Evolutionary conservation across 768 basidiomycete species (phyloP).

Genomic region (Tulasnella sp.): DNA sequence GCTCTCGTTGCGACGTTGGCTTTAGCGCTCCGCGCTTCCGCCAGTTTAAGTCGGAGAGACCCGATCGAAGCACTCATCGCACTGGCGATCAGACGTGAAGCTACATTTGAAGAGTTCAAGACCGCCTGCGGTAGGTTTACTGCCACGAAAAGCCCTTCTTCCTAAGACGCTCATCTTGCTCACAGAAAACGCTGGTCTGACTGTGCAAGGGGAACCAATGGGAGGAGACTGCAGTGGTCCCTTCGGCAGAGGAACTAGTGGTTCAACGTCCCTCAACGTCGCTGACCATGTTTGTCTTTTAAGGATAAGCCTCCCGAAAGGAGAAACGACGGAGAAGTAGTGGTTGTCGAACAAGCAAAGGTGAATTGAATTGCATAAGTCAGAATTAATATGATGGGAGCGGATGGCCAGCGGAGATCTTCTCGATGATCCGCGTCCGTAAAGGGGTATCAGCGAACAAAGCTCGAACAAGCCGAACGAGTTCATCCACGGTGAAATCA

Average conservation of each 20-base stretch:
- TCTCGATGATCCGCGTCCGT: constrained; percentile 70
- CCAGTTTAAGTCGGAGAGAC: not conserved
- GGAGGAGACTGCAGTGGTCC: not conserved
- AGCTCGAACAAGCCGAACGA: constrained; percentile 68
- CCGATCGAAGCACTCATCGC: constrained; percentile 35
- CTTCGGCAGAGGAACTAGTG: not conserved
- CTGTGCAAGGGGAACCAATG: not conserved
- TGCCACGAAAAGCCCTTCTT: no score
- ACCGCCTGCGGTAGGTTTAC: not conserved
- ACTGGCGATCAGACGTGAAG: constrained; percentile 44
- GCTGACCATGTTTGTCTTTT: not conserved
- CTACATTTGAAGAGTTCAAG: constrained; percentile 39
- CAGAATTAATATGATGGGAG: not conserved
- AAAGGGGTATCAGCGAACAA: constrained; percentile 80
- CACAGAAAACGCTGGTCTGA: not conserved
- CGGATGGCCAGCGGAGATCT: constrained; percentile 53
- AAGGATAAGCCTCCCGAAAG: not conserved
- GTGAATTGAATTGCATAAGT: not conserved
- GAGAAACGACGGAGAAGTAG: not conserved
- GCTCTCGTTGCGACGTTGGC: constrained; percentile 41
- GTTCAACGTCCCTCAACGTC: not conserved
- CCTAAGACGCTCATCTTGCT: not conserved
- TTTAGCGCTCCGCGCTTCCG: constrained; percentile 20
- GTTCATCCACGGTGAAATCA: constrained; percentile 78
- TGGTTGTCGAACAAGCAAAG: not conserved